phyloP scores from a whole-genome alignment of 2,329 filamentous ascomycete genomes.

The Westerdykella aurantiaca region DNA sequence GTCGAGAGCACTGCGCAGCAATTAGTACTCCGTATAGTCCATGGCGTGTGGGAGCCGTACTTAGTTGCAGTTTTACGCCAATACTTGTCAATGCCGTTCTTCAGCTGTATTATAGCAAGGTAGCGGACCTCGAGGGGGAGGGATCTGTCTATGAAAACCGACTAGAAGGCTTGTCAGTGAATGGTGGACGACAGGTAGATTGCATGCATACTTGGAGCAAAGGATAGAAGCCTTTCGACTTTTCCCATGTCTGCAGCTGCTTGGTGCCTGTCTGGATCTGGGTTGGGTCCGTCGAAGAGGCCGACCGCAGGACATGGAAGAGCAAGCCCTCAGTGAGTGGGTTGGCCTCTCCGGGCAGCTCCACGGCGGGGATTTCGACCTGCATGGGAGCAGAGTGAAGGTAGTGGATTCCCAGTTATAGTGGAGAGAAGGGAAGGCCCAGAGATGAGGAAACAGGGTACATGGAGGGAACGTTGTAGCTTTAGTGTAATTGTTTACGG shows the following conservation, averaged over 20 bases:
- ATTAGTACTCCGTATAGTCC: slow-evolving; percentile 7
- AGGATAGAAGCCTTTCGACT: slow-evolving; percentile 43
- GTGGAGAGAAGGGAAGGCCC: too few relatives aligned
- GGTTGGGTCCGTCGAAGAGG: slow-evolving; percentile 42
- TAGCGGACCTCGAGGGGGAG: slow-evolving; percentile 75
- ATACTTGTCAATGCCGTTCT: slow-evolving; percentile 92
- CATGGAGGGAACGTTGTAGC: too few relatives aligned
- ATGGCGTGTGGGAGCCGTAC: not conserved
- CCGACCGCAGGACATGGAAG: slow-evolving; percentile 45
- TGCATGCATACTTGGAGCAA: slow-evolving; percentile 38
- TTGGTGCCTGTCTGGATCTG: slow-evolving; percentile 50
- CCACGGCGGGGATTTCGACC: slow-evolving; percentile 48
- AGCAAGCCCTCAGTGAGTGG: slow-evolving; percentile 46
- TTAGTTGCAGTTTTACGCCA: slow-evolving; percentile 66
- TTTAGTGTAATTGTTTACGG: too few relatives aligned
- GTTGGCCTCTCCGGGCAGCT: slow-evolving; percentile 74
- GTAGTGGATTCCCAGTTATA: not conserved
- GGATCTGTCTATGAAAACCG: slow-evolving; percentile 73
- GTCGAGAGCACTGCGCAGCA: slow-evolving; percentile 47
- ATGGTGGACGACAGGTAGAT: not conserved
- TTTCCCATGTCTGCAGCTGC: slow-evolving; percentile 50
- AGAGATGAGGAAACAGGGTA: too few relatives aligned
- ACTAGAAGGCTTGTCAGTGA: slow-evolving; percentile 44
- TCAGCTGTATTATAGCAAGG: slow-evolving; percentile 86
- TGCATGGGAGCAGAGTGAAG: slow-evolving; percentile 18